Base-by-base conservation (phyloP, 805 yeast genomes). In the Spathaspora passalidarum region DNA sequence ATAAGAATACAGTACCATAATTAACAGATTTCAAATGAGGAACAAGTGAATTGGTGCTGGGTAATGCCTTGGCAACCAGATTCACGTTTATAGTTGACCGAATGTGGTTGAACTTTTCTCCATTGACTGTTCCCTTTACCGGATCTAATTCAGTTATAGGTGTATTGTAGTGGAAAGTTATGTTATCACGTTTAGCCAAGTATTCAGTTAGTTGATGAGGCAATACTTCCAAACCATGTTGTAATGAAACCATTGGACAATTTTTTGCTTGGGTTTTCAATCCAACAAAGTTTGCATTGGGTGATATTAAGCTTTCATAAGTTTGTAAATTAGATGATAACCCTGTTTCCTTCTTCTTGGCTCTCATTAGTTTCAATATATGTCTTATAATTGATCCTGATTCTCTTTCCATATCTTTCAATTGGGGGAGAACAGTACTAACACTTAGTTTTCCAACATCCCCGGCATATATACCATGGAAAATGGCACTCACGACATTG, bases 391-490 rank as follows among this genome's bases (percentile, higher is more conserved):
- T 60, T 0, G 89, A 82, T 0, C 90, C 88, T 57, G 78, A 66
- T 5, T 76, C 63, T 22, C 66, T 57, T 58, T 90, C 97, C 39
- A 82, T 62, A 10, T 77, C 68, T 40, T 74, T 80, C 53, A 88
- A 55, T 8, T 63, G 55, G 2, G 83, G 81, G 50, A 88, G 59
- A 0, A 88, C 72, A 3, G 86, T 72, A 17, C 77, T 66, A 0
- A 85, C 81, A 68, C 96, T 86, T 41, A 92, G 63, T 46, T 78
- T 69, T 5, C 73, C 56, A 1, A 81, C 73, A 62, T 91, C 96
- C 1, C 75, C 75, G 1, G 96, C 97, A 62, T 90, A 92, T 1
- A 94, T 82, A 0, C 99, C 99, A 57, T 90, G 89, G 60, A 86
- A 72, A 3, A 90, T 66, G 0, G 96, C 98, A 63, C 96, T 86